Conservation (phyloP, 768 basidiomycete genomes). For the Rhizopogon roseolus region DNA sequence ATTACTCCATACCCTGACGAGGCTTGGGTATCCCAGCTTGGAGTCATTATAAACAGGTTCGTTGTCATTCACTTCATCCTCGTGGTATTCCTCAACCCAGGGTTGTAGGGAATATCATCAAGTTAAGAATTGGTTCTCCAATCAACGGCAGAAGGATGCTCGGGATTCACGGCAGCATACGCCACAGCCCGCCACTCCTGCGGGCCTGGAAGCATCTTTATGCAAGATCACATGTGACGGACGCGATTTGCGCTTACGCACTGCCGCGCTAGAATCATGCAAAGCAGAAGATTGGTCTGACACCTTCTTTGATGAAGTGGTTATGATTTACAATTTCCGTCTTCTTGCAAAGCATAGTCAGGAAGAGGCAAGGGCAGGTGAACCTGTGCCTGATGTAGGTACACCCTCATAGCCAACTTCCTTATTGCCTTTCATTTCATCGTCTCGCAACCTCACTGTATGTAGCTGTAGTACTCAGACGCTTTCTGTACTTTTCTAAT, state of each 20-base stretch:
- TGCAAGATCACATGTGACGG: slow-evolving; percentile 31
- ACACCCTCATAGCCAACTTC: slow-evolving; percentile 1
- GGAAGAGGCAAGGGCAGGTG: slow-evolving; percentile 27
- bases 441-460: background rate
- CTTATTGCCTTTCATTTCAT: background rate
- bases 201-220: slow-evolving; percentile 30
- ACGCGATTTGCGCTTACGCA: slow-evolving; percentile 42
- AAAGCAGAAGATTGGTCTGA: slow-evolving; percentile 51
- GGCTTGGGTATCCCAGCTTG: slow-evolving; percentile 55
- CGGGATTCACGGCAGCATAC: slow-evolving; percentile 29
- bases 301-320: slow-evolving; percentile 54
- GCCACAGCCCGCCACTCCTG: slow-evolving; percentile 26
- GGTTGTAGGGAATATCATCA: slow-evolving; percentile 47
- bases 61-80: slow-evolving; percentile 3
- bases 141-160: slow-evolving; percentile 49
- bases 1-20: slow-evolving; percentile 64
- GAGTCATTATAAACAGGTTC: slow-evolving; percentile 52
- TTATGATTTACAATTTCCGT: slow-evolving; percentile 52
- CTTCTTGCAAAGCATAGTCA: slow-evolving; percentile 33
- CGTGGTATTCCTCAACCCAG: slow-evolving; percentile 4
- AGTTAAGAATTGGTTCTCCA: slow-evolving; percentile 67
- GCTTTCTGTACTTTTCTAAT: slow-evolving; percentile 33
- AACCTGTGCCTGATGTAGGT: slow-evolving; percentile 9
- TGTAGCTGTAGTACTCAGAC: slow-evolving; percentile 8
- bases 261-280: slow-evolving; percentile 41